These are phyloP conservation scores for Pythium phragmitis DNA, from an alignment of 352 stramenopile genomes.

Conservation along the genomic window DNA sequence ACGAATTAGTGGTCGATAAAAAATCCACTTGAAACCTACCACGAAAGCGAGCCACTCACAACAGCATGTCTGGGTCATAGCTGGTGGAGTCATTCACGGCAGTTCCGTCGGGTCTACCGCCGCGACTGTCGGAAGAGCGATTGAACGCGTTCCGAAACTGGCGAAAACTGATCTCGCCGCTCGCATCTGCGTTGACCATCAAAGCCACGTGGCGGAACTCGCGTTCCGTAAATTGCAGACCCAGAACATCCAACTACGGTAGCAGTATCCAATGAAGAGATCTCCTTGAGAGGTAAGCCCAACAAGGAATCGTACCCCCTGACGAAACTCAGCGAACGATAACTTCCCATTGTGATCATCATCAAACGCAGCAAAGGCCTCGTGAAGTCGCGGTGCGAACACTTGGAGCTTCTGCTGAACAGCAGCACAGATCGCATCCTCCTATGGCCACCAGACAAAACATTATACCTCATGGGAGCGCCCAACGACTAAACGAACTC, in stretches of 20 bases:
- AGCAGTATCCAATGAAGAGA: not conserved
- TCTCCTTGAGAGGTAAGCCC: not conserved
- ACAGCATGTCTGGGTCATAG: constrained; percentile 2
- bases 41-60: not conserved
- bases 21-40: not conserved
- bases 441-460: constrained; percentile 21
- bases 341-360: constrained; percentile 51
- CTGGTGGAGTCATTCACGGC: not conserved
- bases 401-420: constrained; percentile 42
- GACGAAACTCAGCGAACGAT: constrained; percentile 48
- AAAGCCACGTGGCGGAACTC: constrained; percentile 46
- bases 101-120: not conserved
- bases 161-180: constrained; percentile 57
- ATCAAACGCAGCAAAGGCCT: constrained; percentile 54
- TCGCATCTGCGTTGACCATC: constrained; percentile 42
- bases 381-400: constrained; percentile 44
- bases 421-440: constrained; percentile 33
- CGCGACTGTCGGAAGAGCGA: not conserved
- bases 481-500: not conserved
- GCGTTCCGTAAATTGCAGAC: constrained; percentile 45
- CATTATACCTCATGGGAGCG: not conserved
- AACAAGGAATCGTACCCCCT: constrained; percentile 32
- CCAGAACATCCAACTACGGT: constrained; percentile 44
- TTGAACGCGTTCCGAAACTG: constrained; percentile 51
- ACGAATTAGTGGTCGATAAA: not conserved